Evolutionary conservation across 345 rosid species (phyloP).

Genomic region (Zanthoxylum bungeanum): DNA sequence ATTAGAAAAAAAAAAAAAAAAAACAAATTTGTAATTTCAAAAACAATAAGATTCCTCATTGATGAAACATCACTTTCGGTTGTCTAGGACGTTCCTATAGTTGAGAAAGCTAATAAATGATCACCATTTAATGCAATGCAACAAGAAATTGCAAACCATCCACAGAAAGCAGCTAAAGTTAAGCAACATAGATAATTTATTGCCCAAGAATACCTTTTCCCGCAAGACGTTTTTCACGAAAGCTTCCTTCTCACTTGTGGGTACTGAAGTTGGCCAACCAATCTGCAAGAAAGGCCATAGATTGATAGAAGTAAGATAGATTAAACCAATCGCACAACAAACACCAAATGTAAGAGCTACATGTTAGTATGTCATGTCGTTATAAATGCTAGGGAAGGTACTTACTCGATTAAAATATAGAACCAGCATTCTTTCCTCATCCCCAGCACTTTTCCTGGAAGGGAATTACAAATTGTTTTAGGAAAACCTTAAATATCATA

Average conservation of each 20-base stretch:
- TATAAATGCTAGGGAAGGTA: neutral
- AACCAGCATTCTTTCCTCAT: conserved; percentile 88
- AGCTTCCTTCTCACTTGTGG: conserved; percentile 71
- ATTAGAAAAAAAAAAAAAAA: too few relatives aligned
- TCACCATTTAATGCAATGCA: too few relatives aligned
- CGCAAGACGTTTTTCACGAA: conserved; percentile 64
- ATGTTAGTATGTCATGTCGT: conserved; percentile 1
- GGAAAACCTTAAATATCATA: conserved; percentile 2
- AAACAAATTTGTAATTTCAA: too few relatives aligned
- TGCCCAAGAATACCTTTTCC: conserved; percentile 59
- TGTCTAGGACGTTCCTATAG: too few relatives aligned
- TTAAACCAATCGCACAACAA: too few relatives aligned
- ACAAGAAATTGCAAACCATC: too few relatives aligned
- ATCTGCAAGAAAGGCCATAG: conserved; percentile 44
- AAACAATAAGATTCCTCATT: too few relatives aligned
- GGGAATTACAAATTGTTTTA: conserved; percentile 13
- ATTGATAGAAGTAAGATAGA: conserved; percentile 9
- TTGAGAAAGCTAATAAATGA: too few relatives aligned
- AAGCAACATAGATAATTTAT: too few relatives aligned
- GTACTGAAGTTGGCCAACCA: conserved; percentile 96
- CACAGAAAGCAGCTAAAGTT: too few relatives aligned
- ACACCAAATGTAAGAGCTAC: neutral
- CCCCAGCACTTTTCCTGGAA: conserved; percentile 72
- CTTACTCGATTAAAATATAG: conserved; percentile 75
- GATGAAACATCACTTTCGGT: too few relatives aligned